Evolutionary conservation across 495 filamentous ascomycete species (phyloP), one percentile per base, ranked within the genome.

Genomic region (Aspergillus saccharolyticus): DNA sequence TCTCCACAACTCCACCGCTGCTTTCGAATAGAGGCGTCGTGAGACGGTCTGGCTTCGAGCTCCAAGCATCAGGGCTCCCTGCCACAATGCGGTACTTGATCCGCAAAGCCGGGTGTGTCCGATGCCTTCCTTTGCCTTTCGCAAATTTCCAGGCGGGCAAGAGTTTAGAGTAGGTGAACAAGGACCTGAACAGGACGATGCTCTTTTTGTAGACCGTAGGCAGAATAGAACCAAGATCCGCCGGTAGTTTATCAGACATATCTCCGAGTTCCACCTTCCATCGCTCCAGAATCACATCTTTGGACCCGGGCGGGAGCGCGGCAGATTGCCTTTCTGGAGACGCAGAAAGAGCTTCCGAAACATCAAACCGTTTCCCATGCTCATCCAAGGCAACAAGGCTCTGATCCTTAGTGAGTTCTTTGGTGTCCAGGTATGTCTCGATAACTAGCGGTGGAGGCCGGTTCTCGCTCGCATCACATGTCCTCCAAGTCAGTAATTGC

Each of bases 201-300:
- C 85, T 87, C 74, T 93, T 91, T 76, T 97, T 98, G 78, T 98
- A 98, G 57, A 94, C 85, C 20, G 89, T 93, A 4, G 94, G 91
- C 48, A 97, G 75, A 18, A 83, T 81, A 28, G 83, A 78, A 33
- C 79, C 83, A 62, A 90, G 81, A 60, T 94, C 89, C 30, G 64
- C 61, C 16, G 84, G 79, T 24, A 78, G 69, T 43, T 74, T 67
- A 49, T 78, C 77, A n/a, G 77, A 69, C 16, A 80, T 69, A 59
- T 85, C 74, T 55, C 84, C 88, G 57, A 97, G 76, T 64, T 93
- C 86, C 60, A 98, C 76, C 52, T 74, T 85, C 94, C 94, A 98
- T 46, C 94, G 82, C 72, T 98, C 94, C 65, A 98, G 74, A 52
- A 97, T 80, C 49, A 98, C 82, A 68, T 92, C 84, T 49, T 83